Conservation (phyloP, 371 early-diverging fungal genomes). For the Coemansia sp. region DNA sequence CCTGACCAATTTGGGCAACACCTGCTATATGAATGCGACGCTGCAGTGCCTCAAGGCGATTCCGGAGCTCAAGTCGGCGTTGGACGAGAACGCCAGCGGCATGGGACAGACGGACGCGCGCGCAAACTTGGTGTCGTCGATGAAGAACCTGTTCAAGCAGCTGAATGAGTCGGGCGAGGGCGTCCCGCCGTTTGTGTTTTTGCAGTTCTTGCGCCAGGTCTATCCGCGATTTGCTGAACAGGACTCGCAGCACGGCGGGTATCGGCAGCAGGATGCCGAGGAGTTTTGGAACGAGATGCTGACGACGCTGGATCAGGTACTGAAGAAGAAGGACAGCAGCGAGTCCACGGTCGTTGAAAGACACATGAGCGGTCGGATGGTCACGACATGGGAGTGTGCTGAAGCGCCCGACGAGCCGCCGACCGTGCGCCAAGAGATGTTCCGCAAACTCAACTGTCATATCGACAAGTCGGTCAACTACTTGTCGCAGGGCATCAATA, state of each 20-base stretch:
- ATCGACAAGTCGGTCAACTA: conserved; percentile 60
- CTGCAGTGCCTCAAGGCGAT: conserved; percentile 94
- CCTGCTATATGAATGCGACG: conserved; percentile 98
- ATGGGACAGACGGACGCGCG: conserved; percentile 11
- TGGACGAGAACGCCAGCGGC: conserved; percentile 55
- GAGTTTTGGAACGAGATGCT: conserved; percentile 84
- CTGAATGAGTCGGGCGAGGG: conserved; percentile 70
- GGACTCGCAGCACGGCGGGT: conserved; percentile 63
- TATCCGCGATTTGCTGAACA: conserved; percentile 86
- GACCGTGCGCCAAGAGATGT: conserved; percentile 62
- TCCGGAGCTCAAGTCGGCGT: conserved; percentile 73
- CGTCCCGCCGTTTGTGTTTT: conserved; percentile 78
- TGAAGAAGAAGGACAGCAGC: conserved; percentile 1
- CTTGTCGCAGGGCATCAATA: conserved; percentile 53
- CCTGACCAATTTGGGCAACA: conserved; percentile 94
- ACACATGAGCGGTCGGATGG: conserved; percentile 82
- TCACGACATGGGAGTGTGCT: conserved; percentile 64
- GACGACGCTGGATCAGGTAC: conserved; percentile 21
- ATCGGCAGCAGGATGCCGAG: conserved; percentile 97
- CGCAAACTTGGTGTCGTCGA: conserved; percentile 63
- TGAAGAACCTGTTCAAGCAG: conserved; percentile 72
- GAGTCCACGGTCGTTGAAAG: conserved; percentile 62
- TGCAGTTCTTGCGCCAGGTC: conserved; percentile 75
- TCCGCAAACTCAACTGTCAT: conserved; percentile 82
- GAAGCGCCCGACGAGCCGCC: conserved; percentile 81